Base-by-base conservation (phyloP, 106 monocot genomes). In the Apostasia ramifera region DNA sequence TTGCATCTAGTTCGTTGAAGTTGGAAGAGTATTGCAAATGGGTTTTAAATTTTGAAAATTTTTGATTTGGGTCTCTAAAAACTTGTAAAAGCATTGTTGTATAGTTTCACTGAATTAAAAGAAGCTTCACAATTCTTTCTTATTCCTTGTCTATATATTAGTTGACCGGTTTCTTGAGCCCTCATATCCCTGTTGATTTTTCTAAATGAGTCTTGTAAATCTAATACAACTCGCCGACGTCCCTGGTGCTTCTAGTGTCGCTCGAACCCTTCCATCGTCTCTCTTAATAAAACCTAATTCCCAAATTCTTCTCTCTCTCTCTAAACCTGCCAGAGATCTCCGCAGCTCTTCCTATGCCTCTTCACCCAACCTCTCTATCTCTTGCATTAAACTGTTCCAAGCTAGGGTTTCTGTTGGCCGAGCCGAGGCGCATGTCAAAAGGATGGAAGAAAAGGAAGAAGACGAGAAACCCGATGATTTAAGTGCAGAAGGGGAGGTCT, bases 401-500 rank as follows among this genome's bases (percentile, higher is more conserved):
- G 48, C 65, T 49, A 65, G 65, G 65, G 65, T 48, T 65, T 65
- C 65, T 26, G 47, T 48, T 48, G 65, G 48, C 37, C 47, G 65
- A 65, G 48, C 65, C 7, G 65, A 65, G 47, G 65, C 8, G 15
- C 47, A 43, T 5, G 48, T 15, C 15, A 4, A 43, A 26, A 65
- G 48, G 61, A 59, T 39, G 3, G 45, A 44, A 13, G 43, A n/a
- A 5, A 44, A 43, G 43, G 44, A 45, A 13, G 65, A 65, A 65
- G 65, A 38, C 47, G 65, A 65, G 47, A 8, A 65, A 26, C 48
- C 10, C 26, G 72, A 79, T 61, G 88, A 84, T 80, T 68, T 83
- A 77, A 88, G 79, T 0, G 72, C 38, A 8, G 86, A 89, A 14
- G 81, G 86, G 13, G 79, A 81, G 63, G 82, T 77, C 7, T 92